Conservation (phyloP, 176 grass and related monocot species). For the Hsuehochloa calcarea region DNA sequence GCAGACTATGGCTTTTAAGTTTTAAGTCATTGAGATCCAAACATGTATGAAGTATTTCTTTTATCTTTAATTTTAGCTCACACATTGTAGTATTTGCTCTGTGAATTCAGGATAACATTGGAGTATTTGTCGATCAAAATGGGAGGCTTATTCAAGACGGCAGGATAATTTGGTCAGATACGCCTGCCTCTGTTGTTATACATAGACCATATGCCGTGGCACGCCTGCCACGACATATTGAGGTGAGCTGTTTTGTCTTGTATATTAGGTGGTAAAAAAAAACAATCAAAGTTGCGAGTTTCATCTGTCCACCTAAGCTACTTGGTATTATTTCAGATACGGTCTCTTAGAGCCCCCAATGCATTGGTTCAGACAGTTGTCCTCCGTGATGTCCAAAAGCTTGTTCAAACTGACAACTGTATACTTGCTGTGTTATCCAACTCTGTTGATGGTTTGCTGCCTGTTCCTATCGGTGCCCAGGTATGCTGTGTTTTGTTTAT, state of each 20-base stretch:
- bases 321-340: slow-evolving; percentile 65
- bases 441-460: slow-evolving; percentile 78
- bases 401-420: slow-evolving; percentile 83
- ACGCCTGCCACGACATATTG: slow-evolving; percentile 73
- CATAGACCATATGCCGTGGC: slow-evolving; percentile 83
- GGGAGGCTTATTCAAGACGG: slow-evolving; percentile 95
- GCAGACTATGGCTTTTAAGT: neutral
- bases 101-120: slow-evolving; percentile 81
- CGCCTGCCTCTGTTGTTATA: slow-evolving; percentile 69
- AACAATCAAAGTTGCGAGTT: neutral
- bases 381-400: slow-evolving; percentile 85
- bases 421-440: slow-evolving; percentile 73
- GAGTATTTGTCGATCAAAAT: slow-evolving; percentile 98
- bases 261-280: slow-evolving; percentile 3
- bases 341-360: slow-evolving; percentile 83
- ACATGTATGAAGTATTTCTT: neutral
- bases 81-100: slow-evolving; percentile 1
- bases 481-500: slow-evolving; percentile 53
- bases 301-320: slow-evolving; percentile 12
- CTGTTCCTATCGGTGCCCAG: slow-evolving; percentile 95
- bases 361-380: slow-evolving; percentile 81
- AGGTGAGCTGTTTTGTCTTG: slow-evolving; percentile 46
- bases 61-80: slow-evolving; percentile 15
- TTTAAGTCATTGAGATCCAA: neutral
- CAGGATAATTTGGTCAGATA: slow-evolving; percentile 94